Evolutionary conservation across 371 early-diverging fungal species (phyloP).

Genomic region (Mucor irregularis): DNA sequence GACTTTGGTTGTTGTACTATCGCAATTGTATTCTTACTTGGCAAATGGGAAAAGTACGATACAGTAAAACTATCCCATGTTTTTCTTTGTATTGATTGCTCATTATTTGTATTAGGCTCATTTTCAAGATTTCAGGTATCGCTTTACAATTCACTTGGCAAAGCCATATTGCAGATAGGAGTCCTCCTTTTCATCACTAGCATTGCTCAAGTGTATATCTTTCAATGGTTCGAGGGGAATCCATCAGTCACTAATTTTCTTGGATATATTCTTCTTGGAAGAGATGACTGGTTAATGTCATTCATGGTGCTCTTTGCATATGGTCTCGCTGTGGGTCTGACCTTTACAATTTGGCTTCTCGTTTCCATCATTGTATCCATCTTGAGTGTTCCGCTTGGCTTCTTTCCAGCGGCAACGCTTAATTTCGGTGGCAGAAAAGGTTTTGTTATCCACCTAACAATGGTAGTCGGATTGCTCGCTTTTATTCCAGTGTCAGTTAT

Average conservation of each 20-base stretch:
- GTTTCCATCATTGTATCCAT: background rate
- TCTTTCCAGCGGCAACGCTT: background rate
- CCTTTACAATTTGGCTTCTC: slow-evolving; percentile 4
- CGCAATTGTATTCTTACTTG: slow-evolving; percentile 24
- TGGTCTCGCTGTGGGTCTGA: slow-evolving; percentile 13
- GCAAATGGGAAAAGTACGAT: slow-evolving; percentile 3
- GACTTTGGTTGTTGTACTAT: slow-evolving; percentile 38
- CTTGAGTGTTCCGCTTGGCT: background rate
- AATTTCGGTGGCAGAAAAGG: background rate
- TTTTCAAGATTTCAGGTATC: slow-evolving; percentile 13
- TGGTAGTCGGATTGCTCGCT: slow-evolving; percentile 9
- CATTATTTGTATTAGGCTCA: background rate
- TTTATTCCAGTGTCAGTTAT: slow-evolving; percentile 22
- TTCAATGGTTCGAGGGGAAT: background rate
- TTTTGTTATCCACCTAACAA: background rate
- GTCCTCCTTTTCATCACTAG: slow-evolving; percentile 4
- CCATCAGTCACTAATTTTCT: slow-evolving; percentile 9
- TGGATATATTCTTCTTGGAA: slow-evolving; percentile 18
- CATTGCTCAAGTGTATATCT: background rate
- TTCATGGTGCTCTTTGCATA: slow-evolving; percentile 27
- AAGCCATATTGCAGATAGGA: slow-evolving; percentile 12
- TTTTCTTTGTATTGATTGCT: background rate
- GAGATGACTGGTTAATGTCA: slow-evolving; percentile 34
- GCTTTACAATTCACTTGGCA: slow-evolving; percentile 9
- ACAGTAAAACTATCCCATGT: no score